Evolutionary conservation across 83 land plant species (phyloP), one percentile per base, ranked within the genome.

Genomic region (Thuja plicata): DNA sequence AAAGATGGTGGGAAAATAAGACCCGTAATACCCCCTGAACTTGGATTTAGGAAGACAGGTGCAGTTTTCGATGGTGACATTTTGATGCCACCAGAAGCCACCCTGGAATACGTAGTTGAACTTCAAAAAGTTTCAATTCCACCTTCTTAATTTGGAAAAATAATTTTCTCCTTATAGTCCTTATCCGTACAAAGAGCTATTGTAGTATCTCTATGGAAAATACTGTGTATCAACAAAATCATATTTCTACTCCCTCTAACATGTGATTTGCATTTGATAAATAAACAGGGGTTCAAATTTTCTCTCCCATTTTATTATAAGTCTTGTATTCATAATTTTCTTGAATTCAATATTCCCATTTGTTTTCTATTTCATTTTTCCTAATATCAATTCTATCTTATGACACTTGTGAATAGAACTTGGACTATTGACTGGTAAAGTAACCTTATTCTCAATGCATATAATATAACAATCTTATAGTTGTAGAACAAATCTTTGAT

Each of bases 91-190:
- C 91, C 95, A 9, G 86, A 55, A 70, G 94, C 95, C 0, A 90
- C 94, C 19, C 94, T 96, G 34, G 96, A 96, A 88, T 97, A 92
- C 55, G 89, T 94, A 35, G 95, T 96, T 50, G 91, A 96, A 90
- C 94, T 97, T 79, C 95, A 92, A 96, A n/a, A 89, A 85, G 98
- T 95, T 10, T 96, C 99, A 71, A 93, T 97, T 87, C 95, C 99
- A 13, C 99, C 98, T n/a, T n/a, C n/a, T 24, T 95, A 90, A 93
- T 48, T 19, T 41, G 5, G n/a, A n/a, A 9, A 21, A 16, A 41
- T 1, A 6, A 41, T n/a, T 0, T 24, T 0, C 5, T 80, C 12
- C 46, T 40, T 41, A n/a, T 0, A 24, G 37, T 41, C 24, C n/a
- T 70, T 62, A 48, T 15, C 43, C 3, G 13, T n/a, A 5, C 1